Conservation (phyloP, 2,329 filamentous ascomycete genomes). For the Thielaviopsis punctulata region DNA sequence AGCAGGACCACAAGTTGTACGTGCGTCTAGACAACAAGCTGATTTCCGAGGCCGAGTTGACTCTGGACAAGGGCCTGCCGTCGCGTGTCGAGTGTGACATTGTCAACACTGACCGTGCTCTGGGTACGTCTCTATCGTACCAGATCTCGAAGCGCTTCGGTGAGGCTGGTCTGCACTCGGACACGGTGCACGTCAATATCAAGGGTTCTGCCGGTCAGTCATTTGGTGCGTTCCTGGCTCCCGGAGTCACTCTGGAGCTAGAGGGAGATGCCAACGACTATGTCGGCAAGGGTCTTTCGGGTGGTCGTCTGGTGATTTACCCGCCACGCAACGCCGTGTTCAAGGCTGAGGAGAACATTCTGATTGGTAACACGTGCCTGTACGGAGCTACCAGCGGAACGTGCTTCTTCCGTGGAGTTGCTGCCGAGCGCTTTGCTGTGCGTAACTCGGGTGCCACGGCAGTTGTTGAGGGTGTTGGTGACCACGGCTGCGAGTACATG, state of each 20-base stretch:
- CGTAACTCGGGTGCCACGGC: slow-evolving; percentile 90
- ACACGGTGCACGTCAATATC: slow-evolving; percentile 92
- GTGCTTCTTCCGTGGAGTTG: slow-evolving; percentile 93
- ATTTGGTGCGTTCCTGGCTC: slow-evolving; percentile 84
- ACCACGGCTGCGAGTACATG: slow-evolving; percentile 98
- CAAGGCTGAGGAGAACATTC: slow-evolving; percentile 89
- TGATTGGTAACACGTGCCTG: slow-evolving; percentile 86
- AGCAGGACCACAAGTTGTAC: slow-evolving; percentile 90
- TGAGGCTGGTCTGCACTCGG: slow-evolving; percentile 71
- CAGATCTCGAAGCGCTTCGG: slow-evolving; percentile 88
- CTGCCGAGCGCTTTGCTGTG: slow-evolving; percentile 90
- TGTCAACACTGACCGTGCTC: slow-evolving; percentile 86
- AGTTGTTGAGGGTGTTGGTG: slow-evolving; percentile 91
- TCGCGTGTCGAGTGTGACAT: slow-evolving; percentile 90
- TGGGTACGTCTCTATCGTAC: slow-evolving; percentile 89
- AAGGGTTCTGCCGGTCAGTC: slow-evolving; percentile 93
- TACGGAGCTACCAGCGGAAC: slow-evolving; percentile 84
- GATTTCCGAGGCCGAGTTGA: slow-evolving; percentile 86
- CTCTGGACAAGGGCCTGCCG: slow-evolving; percentile 83
- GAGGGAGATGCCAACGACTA: slow-evolving; percentile 96
- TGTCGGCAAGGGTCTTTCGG: slow-evolving; percentile 87
- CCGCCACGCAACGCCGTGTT: slow-evolving; percentile 79
- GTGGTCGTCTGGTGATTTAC: slow-evolving; percentile 84
- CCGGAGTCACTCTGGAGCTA: slow-evolving; percentile 83
- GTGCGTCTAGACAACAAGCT: slow-evolving; percentile 92